phyloP scores from a whole-genome alignment of 2,329 filamentous ascomycete species.

The Coleophoma crateriformis region DNA sequence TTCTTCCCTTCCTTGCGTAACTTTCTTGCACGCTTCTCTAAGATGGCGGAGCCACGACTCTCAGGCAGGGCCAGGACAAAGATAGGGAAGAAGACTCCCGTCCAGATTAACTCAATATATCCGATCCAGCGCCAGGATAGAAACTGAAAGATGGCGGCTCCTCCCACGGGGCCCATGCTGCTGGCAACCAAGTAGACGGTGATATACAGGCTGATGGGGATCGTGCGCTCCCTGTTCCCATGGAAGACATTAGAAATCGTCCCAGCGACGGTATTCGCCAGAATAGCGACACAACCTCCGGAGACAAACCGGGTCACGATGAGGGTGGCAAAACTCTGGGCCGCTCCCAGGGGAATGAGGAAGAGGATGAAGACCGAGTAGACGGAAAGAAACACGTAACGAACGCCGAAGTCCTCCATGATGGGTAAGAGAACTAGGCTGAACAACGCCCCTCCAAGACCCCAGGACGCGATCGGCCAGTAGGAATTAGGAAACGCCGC shows the following conservation, averaged over 20 bases:
- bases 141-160: constrained; percentile 14
- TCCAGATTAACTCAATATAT: constrained; percentile 30
- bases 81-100: constrained; percentile 34
- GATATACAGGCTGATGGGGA: constrained; percentile 44
- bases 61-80: constrained; percentile 35
- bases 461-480: constrained; percentile 35
- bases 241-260: constrained; percentile 14
- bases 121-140: constrained; percentile 24
- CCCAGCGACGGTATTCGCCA: constrained; percentile 10
- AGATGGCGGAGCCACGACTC: constrained; percentile 37
- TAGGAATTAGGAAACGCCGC: constrained; percentile 32
- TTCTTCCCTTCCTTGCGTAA: constrained; percentile 8
- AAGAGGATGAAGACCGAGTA: constrained; percentile 22
- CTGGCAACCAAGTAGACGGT: constrained; percentile 74
- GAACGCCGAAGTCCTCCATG: constrained; percentile 31
- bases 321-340: constrained; percentile 23
- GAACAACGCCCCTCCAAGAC: constrained; percentile 33
- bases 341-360: constrained; percentile 24
- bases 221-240: constrained; percentile 16
- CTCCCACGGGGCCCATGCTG: constrained; percentile 22
- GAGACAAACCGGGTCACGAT: constrained; percentile 22
- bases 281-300: constrained; percentile 19
- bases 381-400: constrained; percentile 17
- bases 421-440: constrained; percentile 34
- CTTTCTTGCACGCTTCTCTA: constrained; percentile 20